These are phyloP conservation scores for Xylariaceae sp. DNA, from an alignment of 2,329 filamentous ascomycete genomes.

Conservation along the genomic window DNA sequence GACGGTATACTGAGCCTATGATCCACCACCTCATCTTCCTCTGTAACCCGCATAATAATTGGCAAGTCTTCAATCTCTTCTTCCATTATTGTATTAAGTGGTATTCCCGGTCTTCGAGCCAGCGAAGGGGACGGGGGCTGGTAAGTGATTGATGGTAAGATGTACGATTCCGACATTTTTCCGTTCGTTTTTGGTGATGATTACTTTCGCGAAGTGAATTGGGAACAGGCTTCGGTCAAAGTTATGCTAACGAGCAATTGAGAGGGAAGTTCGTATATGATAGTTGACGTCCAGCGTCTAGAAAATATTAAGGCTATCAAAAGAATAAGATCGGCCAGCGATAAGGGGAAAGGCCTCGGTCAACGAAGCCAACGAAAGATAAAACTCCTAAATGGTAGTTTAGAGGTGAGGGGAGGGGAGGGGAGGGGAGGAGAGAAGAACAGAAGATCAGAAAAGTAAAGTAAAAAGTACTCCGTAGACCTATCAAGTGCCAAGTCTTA, in stretches of 20 bases:
- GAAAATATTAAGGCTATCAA: slow-evolving; percentile 27
- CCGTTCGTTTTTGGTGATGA: slow-evolving; percentile 22
- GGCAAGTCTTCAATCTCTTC: slow-evolving; percentile 43
- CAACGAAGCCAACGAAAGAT: slow-evolving; percentile 39
- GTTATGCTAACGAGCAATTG: too few species aligned
- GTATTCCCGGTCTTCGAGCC: slow-evolving; percentile 48
- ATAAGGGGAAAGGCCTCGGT: slow-evolving; percentile 39
- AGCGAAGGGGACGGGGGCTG: slow-evolving; percentile 48
- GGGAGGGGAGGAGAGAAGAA: slow-evolving; percentile 16
- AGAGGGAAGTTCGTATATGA: slow-evolving; percentile 12
- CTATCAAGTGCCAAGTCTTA: slow-evolving; percentile 25
- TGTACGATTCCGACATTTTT: slow-evolving; percentile 44
- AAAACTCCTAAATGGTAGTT: slow-evolving; percentile 29
- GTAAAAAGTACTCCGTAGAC: too few species aligned
- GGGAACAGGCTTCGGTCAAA: too few species aligned
- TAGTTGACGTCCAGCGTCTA: slow-evolving; percentile 32
- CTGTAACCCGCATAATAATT: slow-evolving; percentile 23
- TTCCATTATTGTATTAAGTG: slow-evolving; percentile 62
- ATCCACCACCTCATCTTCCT: slow-evolving; percentile 4
- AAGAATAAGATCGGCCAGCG: slow-evolving; percentile 31
- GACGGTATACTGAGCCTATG: slow-evolving; percentile 25
- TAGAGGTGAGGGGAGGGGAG: slow-evolving; percentile 23
- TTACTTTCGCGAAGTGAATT: slow-evolving; percentile 4
- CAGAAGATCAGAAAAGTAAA: slow-evolving; percentile 19
- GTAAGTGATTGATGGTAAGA: slow-evolving; percentile 39